Percentiles rank a stretch among this genome's conserved stretches.
Evolutionary conservation across 2,329 filamentous ascomycete species (phyloP).

Genomic region (Chaetomium olivaceum): DNA sequence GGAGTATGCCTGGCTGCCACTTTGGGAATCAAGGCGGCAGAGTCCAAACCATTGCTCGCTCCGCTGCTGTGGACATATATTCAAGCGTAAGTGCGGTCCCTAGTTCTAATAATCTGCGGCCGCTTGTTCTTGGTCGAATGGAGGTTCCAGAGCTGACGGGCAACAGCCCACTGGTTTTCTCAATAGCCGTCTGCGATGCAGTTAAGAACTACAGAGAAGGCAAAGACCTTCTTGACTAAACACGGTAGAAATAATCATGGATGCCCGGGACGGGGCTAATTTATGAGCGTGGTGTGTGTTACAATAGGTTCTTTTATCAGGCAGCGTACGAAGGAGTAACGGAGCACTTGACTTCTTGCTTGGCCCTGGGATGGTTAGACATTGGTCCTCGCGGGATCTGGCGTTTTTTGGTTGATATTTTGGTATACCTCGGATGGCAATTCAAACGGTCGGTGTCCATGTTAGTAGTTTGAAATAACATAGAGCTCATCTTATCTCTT

Average conservation of each 20-base stretch:
- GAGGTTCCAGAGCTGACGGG: slow-evolving; percentile 21
- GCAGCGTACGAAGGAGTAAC: not conserved
- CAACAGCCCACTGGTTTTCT: slow-evolving; percentile 25
- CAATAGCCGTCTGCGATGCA: slow-evolving; percentile 29
- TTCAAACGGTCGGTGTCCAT: not conserved
- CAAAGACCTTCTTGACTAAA: slow-evolving; percentile 31
- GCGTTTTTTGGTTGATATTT: not conserved
- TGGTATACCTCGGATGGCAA: not conserved
- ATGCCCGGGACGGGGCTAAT: not conserved
- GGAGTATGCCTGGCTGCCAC: slow-evolving; percentile 27
- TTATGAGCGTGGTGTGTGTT: not conserved
- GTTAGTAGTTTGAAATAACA: not conserved
- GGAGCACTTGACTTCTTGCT: not conserved
- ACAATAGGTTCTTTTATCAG: not conserved
- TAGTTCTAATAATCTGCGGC: not conserved
- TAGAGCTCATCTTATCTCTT: not conserved
- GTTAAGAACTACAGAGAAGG: slow-evolving; percentile 32
- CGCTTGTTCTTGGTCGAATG: not conserved
- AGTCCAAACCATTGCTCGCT: slow-evolving; percentile 26
- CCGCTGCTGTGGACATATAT: slow-evolving; percentile 28
- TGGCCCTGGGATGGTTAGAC: not conserved
- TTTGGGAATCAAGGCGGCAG: slow-evolving; percentile 23
- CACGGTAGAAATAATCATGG: not conserved
- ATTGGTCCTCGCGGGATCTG: not conserved
- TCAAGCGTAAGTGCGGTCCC: slow-evolving; percentile 26